Conservation (phyloP, 2,329 filamentous ascomycete species). For the Gnomoniopsis smithogilvyi region DNA sequence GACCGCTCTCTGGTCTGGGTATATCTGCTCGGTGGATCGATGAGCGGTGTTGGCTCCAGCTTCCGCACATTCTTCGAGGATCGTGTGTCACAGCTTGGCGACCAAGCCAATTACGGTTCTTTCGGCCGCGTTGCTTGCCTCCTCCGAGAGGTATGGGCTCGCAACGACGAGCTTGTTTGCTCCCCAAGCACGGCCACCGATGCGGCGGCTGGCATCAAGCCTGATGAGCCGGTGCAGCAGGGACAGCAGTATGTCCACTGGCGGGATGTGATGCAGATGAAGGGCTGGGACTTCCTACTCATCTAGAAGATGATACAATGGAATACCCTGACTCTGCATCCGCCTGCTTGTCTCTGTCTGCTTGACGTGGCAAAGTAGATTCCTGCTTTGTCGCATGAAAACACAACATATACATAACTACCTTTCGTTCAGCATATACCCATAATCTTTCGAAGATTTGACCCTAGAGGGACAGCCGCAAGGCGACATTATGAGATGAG, state of each 20-base stretch:
- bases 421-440: constrained; percentile 26
- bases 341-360: constrained; percentile 15
- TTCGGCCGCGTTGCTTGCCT: constrained; percentile 80
- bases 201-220: constrained; percentile 29
- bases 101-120: constrained; percentile 75
- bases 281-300: constrained; percentile 89
- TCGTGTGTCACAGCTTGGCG: constrained; percentile 70
- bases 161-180: constrained; percentile 55
- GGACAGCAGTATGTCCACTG: constrained; percentile 69
- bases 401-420: neutral
- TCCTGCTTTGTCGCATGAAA: neutral
- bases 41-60: constrained; percentile 66
- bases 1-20: constrained; percentile 94
- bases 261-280: constrained; percentile 89
- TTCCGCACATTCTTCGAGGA: constrained; percentile 80
- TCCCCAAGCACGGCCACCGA: constrained; percentile 33
- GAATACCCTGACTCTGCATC: constrained; percentile 16
- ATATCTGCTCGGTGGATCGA: constrained; percentile 79
- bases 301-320: constrained; percentile 50
- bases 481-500: constrained; percentile 14
- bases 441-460: constrained; percentile 14
- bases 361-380: neutral
- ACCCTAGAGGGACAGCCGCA: constrained; percentile 16
- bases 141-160: constrained; percentile 79
- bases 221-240: constrained; percentile 29